These are phyloP conservation scores for Discostella stelligeroides DNA, from an alignment of 108 stramenopile species.

Conservation along the genomic window DNA sequence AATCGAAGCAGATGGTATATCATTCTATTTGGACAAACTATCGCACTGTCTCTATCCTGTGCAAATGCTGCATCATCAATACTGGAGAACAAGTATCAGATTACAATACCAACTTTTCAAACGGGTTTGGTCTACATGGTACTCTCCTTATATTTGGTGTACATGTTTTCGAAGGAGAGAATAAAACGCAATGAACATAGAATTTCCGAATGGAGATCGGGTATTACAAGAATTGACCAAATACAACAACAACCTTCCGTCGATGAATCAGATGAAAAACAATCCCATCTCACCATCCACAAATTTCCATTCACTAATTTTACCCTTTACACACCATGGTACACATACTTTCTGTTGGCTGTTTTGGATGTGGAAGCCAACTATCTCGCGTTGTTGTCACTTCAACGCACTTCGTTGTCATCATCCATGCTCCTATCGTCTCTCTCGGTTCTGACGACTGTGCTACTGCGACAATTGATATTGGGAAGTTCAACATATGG, in stretches of 20 bases:
- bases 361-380: conserved; percentile 94
- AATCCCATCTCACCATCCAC: conserved; percentile 1
- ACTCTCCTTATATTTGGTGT: conserved; percentile 43
- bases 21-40: conserved; percentile 60
- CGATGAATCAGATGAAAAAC: background rate
- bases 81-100: conserved; percentile 54
- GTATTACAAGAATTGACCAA: background rate
- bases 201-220: background rate
- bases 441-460: conserved; percentile 34
- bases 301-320: conserved; percentile 37
- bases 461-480: conserved; percentile 29
- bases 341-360: conserved; percentile 68
- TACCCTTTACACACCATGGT: conserved; percentile 50
- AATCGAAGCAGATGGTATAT: conserved; percentile 39
- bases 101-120: conserved; percentile 52
- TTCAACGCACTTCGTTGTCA: conserved; percentile 76
- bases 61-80: conserved; percentile 65
- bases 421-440: conserved; percentile 54
- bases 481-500: conserved; percentile 11
- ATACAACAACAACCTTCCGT: background rate
- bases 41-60: conserved; percentile 56
- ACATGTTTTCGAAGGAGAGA: conserved; percentile 30
- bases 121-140: conserved; percentile 58
- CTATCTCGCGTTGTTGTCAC: conserved; percentile 82
- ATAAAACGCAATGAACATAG: conserved; percentile 15